Percentiles rank a stretch among this genome's conserved stretches.
Conservation (phyloP, 129 eudicot genomes). For the Flaveria robusta region DNA sequence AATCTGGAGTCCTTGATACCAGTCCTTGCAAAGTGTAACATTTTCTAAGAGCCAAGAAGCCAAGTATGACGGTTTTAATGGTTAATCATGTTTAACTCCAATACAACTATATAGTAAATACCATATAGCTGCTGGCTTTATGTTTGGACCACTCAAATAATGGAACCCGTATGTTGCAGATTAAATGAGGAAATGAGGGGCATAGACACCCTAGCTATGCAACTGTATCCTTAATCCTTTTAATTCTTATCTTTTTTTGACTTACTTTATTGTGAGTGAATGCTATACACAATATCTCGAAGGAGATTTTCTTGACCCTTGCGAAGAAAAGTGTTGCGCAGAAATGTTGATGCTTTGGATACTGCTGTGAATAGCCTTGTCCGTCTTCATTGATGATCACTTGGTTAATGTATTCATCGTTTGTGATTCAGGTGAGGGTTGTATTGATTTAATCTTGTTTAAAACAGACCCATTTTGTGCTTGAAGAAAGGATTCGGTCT, state of each 20-base stretch:
- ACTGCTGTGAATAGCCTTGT: constrained; percentile 72
- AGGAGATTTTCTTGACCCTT: constrained; percentile 46
- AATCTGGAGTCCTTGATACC: background rate
- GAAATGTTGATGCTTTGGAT: constrained; percentile 87
- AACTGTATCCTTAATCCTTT: constrained; percentile 75
- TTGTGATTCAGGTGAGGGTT: background rate
- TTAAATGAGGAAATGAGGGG: constrained; percentile 94
- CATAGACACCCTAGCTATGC: constrained; percentile 61
- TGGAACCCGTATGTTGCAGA: constrained; percentile 46
- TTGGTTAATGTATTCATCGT: background rate
- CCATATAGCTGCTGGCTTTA: background rate
- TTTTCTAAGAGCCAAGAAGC: constrained; percentile 9
- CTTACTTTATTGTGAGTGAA: background rate
- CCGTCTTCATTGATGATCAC: constrained; percentile 57
- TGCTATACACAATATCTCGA: background rate
- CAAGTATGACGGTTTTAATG: constrained; percentile 4
- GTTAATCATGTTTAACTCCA: background rate
- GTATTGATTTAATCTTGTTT: constrained; percentile 10
- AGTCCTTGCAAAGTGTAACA: background rate
- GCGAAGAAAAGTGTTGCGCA: constrained; percentile 61
- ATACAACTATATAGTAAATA: too few relatives aligned
- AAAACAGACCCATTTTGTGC: background rate
- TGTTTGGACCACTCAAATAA: background rate
- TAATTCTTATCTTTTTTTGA: background rate
- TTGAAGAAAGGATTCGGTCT: background rate